phyloP scores from a whole-genome alignment of 192 early-diverging fungal genomes.

The Obelidium mucronatum region DNA sequence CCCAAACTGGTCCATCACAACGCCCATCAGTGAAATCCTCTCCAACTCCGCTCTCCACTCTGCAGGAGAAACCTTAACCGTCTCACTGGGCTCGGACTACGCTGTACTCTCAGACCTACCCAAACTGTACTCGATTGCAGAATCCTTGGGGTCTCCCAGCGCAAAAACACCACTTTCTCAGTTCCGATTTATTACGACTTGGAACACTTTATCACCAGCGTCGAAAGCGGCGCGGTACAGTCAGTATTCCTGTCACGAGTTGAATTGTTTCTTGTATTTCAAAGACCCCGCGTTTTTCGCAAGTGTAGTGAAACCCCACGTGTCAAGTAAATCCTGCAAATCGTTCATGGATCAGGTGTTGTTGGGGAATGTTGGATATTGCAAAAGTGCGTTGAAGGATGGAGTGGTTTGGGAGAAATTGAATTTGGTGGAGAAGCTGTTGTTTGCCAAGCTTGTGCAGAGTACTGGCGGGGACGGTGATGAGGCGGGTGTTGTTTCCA shows the following conservation, averaged over 20 bases:
- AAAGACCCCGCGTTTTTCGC: slow-evolving; percentile 24
- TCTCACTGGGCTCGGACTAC: slow-evolving; percentile 13
- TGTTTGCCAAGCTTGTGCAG: slow-evolving; percentile 2
- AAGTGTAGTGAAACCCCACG: slow-evolving; percentile 19
- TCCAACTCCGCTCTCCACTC: not conserved
- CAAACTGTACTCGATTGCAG: slow-evolving; percentile 22
- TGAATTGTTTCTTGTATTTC: slow-evolving; percentile 31
- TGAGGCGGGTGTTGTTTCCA: not conserved
- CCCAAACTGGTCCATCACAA: slow-evolving; percentile 13
- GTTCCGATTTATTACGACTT: slow-evolving; percentile 27
- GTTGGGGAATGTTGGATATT: slow-evolving; percentile 14
- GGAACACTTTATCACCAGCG: slow-evolving; percentile 2
- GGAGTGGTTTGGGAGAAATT: slow-evolving; percentile 10
- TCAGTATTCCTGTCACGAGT: slow-evolving; percentile 32
- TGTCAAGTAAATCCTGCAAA: slow-evolving; percentile 5
- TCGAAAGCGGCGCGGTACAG: not conserved
- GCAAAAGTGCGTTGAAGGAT: not conserved
- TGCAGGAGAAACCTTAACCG: not conserved
- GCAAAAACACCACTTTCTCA: not conserved
- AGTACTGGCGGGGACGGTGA: not conserved
- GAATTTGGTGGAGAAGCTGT: slow-evolving; percentile 21
- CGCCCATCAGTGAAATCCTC: slow-evolving; percentile 15
- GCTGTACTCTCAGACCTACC: slow-evolving; percentile 15
- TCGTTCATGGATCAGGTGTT: slow-evolving; percentile 11
- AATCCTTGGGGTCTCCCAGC: not conserved